phyloP scores from a whole-genome alignment of 2,329 filamentous ascomycete species.

The Cladophialophora chaetospira region DNA sequence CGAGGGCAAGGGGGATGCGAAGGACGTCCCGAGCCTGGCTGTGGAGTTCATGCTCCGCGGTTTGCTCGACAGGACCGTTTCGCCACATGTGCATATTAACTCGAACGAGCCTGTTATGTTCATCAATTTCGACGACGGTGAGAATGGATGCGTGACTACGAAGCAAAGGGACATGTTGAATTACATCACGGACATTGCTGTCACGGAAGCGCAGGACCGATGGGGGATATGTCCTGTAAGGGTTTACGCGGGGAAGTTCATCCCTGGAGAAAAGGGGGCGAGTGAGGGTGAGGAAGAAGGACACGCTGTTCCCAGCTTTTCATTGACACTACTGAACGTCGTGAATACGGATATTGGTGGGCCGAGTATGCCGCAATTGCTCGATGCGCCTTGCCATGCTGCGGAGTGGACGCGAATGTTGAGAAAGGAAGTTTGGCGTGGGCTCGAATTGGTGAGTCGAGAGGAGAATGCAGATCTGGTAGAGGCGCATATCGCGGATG shows the following conservation, averaged over 20 bases:
- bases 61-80: conserved; percentile 14
- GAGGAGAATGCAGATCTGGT: conserved; percentile 4
- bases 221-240: conserved; percentile 31
- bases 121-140: conserved; percentile 16
- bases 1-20: not conserved
- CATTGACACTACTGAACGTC: conserved; percentile 31
- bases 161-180: not conserved
- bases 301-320: conserved; percentile 8
- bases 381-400: conserved; percentile 27
- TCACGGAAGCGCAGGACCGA: conserved; percentile 20
- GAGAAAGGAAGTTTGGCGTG: conserved; percentile 29
- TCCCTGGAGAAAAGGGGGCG: not conserved
- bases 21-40: not conserved
- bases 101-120: conserved; percentile 33
- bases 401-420: conserved; percentile 23
- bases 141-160: too few relatives aligned
- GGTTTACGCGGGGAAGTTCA: conserved; percentile 23
- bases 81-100: conserved; percentile 25
- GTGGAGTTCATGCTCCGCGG: conserved; percentile 20
- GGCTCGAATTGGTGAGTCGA: conserved; percentile 22
- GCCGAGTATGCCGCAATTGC: conserved; percentile 32
- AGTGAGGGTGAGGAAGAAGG: not conserved
- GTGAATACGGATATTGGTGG: conserved; percentile 34
- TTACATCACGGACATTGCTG: conserved; percentile 9
- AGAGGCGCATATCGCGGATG: not conserved